A percentile compares a stretch with the other conserved stretches of the same genome.
Evolutionary conservation across 2,329 filamentous ascomycete genomes (phyloP).

Genomic region (Sclerotinia subarctica): DNA sequence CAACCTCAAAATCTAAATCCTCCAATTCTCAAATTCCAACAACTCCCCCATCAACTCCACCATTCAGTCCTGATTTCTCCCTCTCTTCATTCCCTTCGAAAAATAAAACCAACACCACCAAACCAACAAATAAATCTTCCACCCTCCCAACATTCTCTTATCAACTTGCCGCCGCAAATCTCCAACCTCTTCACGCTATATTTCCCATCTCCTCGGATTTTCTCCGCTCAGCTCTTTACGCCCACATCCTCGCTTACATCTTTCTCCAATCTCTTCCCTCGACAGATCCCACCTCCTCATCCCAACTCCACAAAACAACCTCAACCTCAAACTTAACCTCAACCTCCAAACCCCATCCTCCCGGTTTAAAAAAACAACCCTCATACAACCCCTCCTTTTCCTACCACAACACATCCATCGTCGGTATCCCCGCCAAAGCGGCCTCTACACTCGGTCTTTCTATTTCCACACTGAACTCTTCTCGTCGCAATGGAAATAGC

Average conservation of each 20-base stretch:
- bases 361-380: neutral
- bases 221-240: conserved; percentile 32
- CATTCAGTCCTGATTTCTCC: neutral
- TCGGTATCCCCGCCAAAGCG: conserved; percentile 24
- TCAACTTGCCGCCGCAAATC: conserved; percentile 21
- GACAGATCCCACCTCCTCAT: neutral
- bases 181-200: conserved; percentile 30
- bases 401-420: conserved; percentile 10
- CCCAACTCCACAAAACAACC: conserved; percentile 18
- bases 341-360: neutral
- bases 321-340: conserved; percentile 10
- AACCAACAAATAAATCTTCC: neutral
- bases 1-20: neutral
- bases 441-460: conserved; percentile 24
- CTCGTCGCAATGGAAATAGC: neutral
- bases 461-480: neutral
- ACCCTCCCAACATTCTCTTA: conserved; percentile 1
- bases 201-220: conserved; percentile 31
- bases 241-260: conserved; percentile 33
- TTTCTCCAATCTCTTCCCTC: conserved; percentile 25
- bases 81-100: neutral
- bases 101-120: neutral
- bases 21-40: neutral
- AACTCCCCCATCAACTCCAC: conserved; percentile 5
- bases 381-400: neutral